Base-by-base conservation (phyloP, 2,329 filamentous ascomycete genomes). In the Pseudocercospora fijiensis region DNA sequence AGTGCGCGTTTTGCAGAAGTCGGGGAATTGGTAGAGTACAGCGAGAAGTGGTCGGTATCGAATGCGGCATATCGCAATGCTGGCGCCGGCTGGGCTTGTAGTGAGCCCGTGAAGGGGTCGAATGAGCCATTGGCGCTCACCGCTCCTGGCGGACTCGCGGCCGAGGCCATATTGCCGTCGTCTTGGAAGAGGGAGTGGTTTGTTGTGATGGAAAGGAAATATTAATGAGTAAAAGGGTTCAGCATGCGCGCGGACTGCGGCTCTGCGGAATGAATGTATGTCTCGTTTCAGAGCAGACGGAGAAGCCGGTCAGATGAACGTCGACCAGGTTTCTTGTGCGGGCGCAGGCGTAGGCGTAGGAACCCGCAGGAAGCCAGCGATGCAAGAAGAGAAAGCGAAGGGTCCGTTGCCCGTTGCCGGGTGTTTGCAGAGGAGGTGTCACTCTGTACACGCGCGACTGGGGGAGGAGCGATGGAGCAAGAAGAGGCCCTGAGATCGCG, bases 1-100 rank as follows among this genome's bases (percentile, higher is more conserved):
- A 99, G 83, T 51, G 92, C 92, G 69, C 90, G 89, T 78, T 91
- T 96, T 45, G 92, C 91, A 75, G 97, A 92, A 61, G 88, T 86
- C 9, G 94, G 92, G 0, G 94, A 96, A 27, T 90, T 83, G 59
- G 79, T 79, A n/a, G 91, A 86, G 69, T 90, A 90, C 22, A 94
- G 82, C 41, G 88, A 88, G 76, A 96, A 93, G 58, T 94, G 88
- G 22, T 74, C 70, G 56, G 86, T 86, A 76, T 96, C 92, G 75
- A 96, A 96, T 67, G 87, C 85, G 61, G 91, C 92, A 77, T 91
- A 95, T 69, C 92, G 88, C 69, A 93, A 86, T 57, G 33, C 33
- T 37, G 82, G 74, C 65, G 60, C 62, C 27, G 47, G 71, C 67
- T 76, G 76, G 68, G 49, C 55, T 27, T 55, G 64, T 65, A 74